A percentile compares a stretch with the other conserved stretches of the same genome.
Conservation (phyloP, 2,329 filamentous ascomycete species). For the Colletotrichum musae region DNA sequence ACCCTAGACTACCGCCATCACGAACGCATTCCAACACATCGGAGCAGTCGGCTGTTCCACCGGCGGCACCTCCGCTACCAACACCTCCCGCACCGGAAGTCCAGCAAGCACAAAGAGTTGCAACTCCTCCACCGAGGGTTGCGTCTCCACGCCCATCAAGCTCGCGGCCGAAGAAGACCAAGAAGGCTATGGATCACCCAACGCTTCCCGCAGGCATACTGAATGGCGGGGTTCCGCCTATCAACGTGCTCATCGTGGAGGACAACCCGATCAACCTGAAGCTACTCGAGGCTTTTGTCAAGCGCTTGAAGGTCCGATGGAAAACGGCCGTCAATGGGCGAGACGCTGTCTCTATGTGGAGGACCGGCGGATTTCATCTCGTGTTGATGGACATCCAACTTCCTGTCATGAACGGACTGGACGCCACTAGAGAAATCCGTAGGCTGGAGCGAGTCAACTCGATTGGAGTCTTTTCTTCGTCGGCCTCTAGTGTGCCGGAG, state of each 20-base stretch:
- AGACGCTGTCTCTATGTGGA: conserved; percentile 95
- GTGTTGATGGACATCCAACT: conserved; percentile 99
- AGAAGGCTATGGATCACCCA: conserved; percentile 64
- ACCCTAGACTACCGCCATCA: conserved; percentile 62
- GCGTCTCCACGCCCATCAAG: conserved; percentile 64
- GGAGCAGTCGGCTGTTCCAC: conserved; percentile 63
- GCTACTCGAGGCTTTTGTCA: conserved; percentile 95
- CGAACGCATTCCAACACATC: conserved; percentile 73
- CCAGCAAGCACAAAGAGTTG: conserved; percentile 64
- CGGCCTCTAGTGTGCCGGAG: conserved; percentile 62
- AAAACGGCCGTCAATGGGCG: conserved; percentile 96
- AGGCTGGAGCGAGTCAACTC: conserved; percentile 90
- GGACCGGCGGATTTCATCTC: conserved; percentile 91
- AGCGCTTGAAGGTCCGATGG: conserved; percentile 95
- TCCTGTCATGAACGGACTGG: conserved; percentile 94
- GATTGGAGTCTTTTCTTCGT: conserved; percentile 90
- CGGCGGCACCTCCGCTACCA: conserved; percentile 65
- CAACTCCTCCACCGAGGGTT: conserved; percentile 65
- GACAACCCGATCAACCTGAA: conserved; percentile 98
- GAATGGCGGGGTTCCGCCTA: conserved; percentile 89
- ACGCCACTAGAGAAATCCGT: conserved; percentile 95
- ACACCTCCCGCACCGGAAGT: conserved; percentile 68
- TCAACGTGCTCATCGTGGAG: conserved; percentile 97
- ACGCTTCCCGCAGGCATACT: conserved; percentile 75
- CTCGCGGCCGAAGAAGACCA: conserved; percentile 64